Conservation (phyloP, 371 early-diverging fungal genomes). For the Phascolomyces articulosus region DNA sequence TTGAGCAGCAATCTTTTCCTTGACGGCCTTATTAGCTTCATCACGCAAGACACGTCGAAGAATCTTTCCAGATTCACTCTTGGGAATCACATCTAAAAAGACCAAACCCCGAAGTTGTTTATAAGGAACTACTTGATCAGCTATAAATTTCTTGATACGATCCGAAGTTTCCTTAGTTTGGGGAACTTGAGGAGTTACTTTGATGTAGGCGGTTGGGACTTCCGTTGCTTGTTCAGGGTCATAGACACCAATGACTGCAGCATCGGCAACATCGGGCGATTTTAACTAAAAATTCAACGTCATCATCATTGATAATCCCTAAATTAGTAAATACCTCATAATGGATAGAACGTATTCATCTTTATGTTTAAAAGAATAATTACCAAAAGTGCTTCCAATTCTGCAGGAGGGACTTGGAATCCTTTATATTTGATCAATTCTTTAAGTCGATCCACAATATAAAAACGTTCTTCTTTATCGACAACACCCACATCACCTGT, state of each 20-base stretch:
- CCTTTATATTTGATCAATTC: constrained; percentile 82
- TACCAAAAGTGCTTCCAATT: constrained; percentile 69
- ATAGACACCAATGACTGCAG: constrained; percentile 69
- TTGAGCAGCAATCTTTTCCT: constrained; percentile 2
- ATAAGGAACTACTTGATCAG: constrained; percentile 63
- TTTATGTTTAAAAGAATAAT: not conserved
- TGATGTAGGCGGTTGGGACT: constrained; percentile 73
- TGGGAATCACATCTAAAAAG: constrained; percentile 69
- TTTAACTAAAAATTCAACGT: constrained; percentile 34
- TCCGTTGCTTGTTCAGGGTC: constrained; percentile 63
- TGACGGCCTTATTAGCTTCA: not conserved
- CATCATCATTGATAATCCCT: not conserved
- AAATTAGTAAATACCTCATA: too few species aligned
- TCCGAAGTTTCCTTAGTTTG: constrained; percentile 31
- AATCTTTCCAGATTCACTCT: constrained; percentile 80
- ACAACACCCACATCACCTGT: constrained; percentile 84
- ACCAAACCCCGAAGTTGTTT: constrained; percentile 74
- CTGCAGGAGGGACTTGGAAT: constrained; percentile 69
- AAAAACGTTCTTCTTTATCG: constrained; percentile 62
- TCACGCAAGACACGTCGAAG: constrained; percentile 46
- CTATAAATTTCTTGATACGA: constrained; percentile 61
- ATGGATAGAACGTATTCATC: too few species aligned
- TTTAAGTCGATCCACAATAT: constrained; percentile 73
- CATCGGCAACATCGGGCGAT: constrained; percentile 72
- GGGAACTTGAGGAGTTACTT: constrained; percentile 36